These are phyloP conservation scores for Hypoxylon sp. DNA, from an alignment of 2,329 filamentous ascomycete genomes.

Conservation along the genomic window DNA sequence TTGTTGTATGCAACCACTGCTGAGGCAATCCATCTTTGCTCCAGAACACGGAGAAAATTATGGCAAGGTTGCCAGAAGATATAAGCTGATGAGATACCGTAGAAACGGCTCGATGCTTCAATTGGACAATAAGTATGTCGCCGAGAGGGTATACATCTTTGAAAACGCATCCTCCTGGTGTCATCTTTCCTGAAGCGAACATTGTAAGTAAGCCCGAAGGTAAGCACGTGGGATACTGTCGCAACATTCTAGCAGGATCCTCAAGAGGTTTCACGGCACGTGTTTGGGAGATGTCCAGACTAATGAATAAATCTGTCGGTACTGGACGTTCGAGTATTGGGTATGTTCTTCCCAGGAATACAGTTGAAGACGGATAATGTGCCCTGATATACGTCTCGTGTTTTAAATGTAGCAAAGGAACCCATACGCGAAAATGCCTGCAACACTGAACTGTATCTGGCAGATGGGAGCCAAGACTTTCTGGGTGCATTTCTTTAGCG, in stretches of 20 bases:
- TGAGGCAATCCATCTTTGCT: not conserved
- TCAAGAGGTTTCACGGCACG: too few species aligned
- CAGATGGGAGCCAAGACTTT: not conserved
- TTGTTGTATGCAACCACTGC: constrained; percentile 30
- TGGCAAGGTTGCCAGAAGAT: constrained; percentile 22
- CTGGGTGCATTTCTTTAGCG: constrained; percentile 23
- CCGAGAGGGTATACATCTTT: constrained; percentile 19
- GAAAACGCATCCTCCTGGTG: not conserved
- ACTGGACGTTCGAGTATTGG: not conserved
- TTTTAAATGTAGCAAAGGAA: constrained; percentile 1
- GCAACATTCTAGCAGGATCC: not conserved
- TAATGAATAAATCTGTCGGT: constrained; percentile 11
- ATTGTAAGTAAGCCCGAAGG: constrained; percentile 24
- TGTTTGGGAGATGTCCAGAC: not conserved
- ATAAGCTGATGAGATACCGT: constrained; percentile 39
- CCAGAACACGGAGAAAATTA: constrained; percentile 41
- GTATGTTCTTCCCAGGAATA: constrained; percentile 32
- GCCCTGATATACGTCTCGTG: constrained; percentile 23
- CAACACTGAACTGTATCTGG: not conserved
- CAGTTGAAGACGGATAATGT: constrained; percentile 30
- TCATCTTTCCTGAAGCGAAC: constrained; percentile 30
- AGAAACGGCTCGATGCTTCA: constrained; percentile 6
- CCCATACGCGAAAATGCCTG: constrained; percentile 39
- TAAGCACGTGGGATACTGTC: not conserved
- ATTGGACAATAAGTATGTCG: not conserved